Evolutionary conservation across 192 early-diverging fungal genomes (phyloP), one percentile per base, ranked within the genome.

Genomic region (Cetraspora pellucida): DNA sequence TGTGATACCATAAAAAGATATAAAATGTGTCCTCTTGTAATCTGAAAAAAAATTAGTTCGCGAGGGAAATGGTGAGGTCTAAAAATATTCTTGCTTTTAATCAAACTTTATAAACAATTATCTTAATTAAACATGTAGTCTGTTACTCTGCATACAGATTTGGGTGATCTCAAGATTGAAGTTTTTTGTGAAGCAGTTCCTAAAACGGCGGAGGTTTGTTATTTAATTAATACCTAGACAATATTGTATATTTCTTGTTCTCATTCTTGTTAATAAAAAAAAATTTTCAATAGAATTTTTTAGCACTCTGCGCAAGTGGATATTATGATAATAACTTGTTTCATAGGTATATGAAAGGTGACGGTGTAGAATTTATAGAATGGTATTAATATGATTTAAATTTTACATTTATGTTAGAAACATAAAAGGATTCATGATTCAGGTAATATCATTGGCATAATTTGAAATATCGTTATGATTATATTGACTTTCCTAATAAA

Each of bases 161-260:
- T 94, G 10, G 96, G 96, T 25, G 96, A 98, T 85, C 81, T 98
- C 43, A 97, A 97, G 82, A 90, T 96, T 21, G 96, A 98, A 85
- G 81, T 98, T 21, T 94, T 95, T 77, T 98, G 95, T 81, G 94
- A 95, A 78, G 91, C 92, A 37, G 91, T 91, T 2, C 94, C 95
- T 46, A 90, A 85, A 44, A 85, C 95, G 5, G 87, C 92, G 9
- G 94, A 96, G 85, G 92, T 89, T 61, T 14, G 30, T 30, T 16
- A 17, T 43, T 5, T 59, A 11, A 10, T 14, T n/a, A 27, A 13
- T 58, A 13, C 13, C n/a, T 64, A 37, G 3, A 37, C 7, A 37
- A 37, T 6, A 37, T 37, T 37, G 7, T 37, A 37, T 37, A 1
- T 37, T 37, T 37, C 37, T 37, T 37, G 37, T 37, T 37, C 7